Conservation (phyloP, 2,329 filamentous ascomycete genomes). For the Pseudovirgaria hyperparasitica region DNA sequence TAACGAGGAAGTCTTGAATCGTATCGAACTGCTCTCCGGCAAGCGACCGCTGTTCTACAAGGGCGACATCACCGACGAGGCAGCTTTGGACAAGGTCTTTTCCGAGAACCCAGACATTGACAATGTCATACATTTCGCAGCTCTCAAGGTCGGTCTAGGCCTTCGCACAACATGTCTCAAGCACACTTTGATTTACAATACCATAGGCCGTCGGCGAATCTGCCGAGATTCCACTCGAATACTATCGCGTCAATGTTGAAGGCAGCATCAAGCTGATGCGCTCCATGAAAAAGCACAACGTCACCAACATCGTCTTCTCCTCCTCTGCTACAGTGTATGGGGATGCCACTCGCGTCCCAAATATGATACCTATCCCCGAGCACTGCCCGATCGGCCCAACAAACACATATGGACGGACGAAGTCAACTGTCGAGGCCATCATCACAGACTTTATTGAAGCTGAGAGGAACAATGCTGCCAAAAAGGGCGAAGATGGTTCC, state of each 20-base stretch:
- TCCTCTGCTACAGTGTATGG: slow-evolving; percentile 97
- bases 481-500: slow-evolving; percentile 58
- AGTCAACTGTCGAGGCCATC: slow-evolving; percentile 80
- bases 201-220: slow-evolving; percentile 86
- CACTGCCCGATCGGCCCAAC: slow-evolving; percentile 91
- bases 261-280: slow-evolving; percentile 80
- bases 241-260: slow-evolving; percentile 94
- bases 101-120: slow-evolving; percentile 82
- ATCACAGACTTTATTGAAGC: slow-evolving; percentile 86
- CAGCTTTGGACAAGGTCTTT: slow-evolving; percentile 75
- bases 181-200: slow-evolving; percentile 6
- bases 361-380: slow-evolving; percentile 99
- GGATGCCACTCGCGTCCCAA: slow-evolving; percentile 85
- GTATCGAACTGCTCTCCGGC: slow-evolving; percentile 86
- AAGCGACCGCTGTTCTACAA: slow-evolving; percentile 78
- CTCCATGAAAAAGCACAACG: slow-evolving; percentile 79
- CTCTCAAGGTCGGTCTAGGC: slow-evolving; percentile 64
- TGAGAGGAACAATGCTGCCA: slow-evolving; percentile 70
- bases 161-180: neutral
- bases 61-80: slow-evolving; percentile 77
- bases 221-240: slow-evolving; percentile 83
- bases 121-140: slow-evolving; percentile 97
- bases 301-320: slow-evolving; percentile 96
- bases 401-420: slow-evolving; percentile 96
- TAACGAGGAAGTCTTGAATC: slow-evolving; percentile 78